Base-by-base conservation (phyloP, 2,329 filamentous ascomycete genomes). In the Monosporascus cannonballus region DNA sequence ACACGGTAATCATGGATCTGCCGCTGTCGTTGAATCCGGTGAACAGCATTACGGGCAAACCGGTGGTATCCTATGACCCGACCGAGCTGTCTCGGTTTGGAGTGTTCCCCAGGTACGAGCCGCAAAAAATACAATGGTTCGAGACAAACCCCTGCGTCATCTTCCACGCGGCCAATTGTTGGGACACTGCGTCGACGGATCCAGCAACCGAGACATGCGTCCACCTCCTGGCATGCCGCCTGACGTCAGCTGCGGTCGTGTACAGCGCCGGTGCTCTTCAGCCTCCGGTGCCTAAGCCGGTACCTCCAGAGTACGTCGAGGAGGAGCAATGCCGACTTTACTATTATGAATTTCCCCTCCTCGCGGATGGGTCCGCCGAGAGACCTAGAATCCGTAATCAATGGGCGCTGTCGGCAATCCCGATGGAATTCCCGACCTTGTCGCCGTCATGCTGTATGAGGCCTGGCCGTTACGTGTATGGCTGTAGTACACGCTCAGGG, bases 161-260 rank as follows among this genome's bases (percentile, higher is more conserved):
- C 45, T 87, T 89, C 56, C 86, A 89, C 60, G 87, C 85, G 0
- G 86, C 84, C 1, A 89, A 87, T 58, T 80, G 81, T 2, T 90
- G 86, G 86, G 83, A 88, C 50, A 75, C 77, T 55, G 68, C 17
- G 25, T 61, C 1, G 58, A 64, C 20, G 61, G 63, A 11, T 54
- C 70, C 51, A 41, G 56, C 30, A 20, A 46, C 44, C 8, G 59
- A 57, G 59, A 70, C 53, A 60, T 72, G 74, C 1, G 81, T 89
- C 4, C 83, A 85, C 60, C 77, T 89, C 61, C 72, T 89, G 1
- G 81, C 79, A 2, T 89, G 86, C 57, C 79, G 86, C 3, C 71
- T 88, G 42, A 89, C 84, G 1, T 85, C 83, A 3, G 81, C 83
- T 0, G 80, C 81, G 0, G 66, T 87, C 2, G 75, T 89, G 0